A percentile compares a stretch with the other conserved stretches of the same genome.
phyloP scores from a whole-genome alignment of 495 filamentous ascomycete species.

The Daldinia loculata region DNA sequence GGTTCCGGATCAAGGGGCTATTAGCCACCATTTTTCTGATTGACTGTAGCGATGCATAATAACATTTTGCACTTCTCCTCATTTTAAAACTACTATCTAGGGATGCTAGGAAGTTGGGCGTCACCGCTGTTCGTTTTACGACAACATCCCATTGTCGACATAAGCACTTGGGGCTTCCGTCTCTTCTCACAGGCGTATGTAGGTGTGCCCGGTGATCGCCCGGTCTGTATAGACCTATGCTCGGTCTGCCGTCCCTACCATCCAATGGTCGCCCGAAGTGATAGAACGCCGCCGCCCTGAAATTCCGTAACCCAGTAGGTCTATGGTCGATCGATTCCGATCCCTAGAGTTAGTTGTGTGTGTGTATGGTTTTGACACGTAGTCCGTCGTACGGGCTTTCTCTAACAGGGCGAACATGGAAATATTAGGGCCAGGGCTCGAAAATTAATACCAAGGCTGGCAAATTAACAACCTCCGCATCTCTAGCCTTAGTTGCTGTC shows the following conservation, averaged over 20 bases:
- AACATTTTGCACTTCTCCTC: constrained; percentile 4
- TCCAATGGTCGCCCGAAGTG: background rate
- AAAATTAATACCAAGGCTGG: background rate
- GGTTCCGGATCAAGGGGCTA: background rate
- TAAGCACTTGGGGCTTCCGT: background rate
- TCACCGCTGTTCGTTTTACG: constrained; percentile 12
- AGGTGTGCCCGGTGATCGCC: background rate
- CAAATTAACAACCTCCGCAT: background rate
- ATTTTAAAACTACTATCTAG: background rate
- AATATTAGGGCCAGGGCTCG: background rate
- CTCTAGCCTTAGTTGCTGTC: background rate
- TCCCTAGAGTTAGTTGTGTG: background rate
- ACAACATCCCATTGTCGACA: background rate
- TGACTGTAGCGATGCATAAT: background rate
- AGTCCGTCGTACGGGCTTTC: background rate
- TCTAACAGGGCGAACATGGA: background rate
- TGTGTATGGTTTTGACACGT: background rate
- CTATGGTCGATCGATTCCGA: background rate
- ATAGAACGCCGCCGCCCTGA: background rate
- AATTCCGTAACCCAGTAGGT: background rate
- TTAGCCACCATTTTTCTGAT: background rate
- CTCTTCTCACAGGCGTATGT: background rate
- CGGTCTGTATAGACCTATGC: background rate
- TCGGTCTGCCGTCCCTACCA: background rate
- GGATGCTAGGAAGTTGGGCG: background rate